Evolutionary conservation across 2,329 filamentous ascomycete genomes (phyloP), one percentile per base, ranked within the genome.

Genomic region (Fragosphaeria purpurea): DNA sequence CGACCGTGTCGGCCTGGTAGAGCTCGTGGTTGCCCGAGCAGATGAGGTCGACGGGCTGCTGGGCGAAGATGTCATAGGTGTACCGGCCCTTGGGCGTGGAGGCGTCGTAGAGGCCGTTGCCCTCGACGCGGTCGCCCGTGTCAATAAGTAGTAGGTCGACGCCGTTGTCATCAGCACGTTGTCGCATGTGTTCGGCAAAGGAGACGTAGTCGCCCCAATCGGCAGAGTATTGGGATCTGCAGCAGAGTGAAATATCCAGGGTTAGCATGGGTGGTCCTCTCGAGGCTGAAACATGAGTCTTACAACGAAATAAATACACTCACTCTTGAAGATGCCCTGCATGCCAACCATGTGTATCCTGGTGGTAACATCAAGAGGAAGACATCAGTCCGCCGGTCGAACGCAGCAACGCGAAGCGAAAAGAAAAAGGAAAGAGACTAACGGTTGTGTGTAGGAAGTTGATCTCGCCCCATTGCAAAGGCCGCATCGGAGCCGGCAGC

Each of bases 131-230:
- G 62, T 97, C 93, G 53, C 93, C 93, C 0, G 90, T 96, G 64
- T 98, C 93, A 56, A 98, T 73, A n/a, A 98, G 72, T n/a, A 98
- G 71, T 12, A 98, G 72, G 64, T 98, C 93, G 33, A 79, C 80
- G 43, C 88, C 89, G 48, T 83, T 75, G 1, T 81, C 77, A 61
- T 96, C 86, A 50, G 89, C 88, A 62, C 80, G 83, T 57, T 81
- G 76, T 50, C 80, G 85, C 74, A 98, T 80, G 63, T 91, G 88
- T 38, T 84, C 74, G 37, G 89, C 81, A 63, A 98, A 96, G 6
- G 91, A 96, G 60, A 97, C 78, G 67, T 97, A 98, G 69, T 98
- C 93, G 52, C 93, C 93, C 89, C 93, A 97, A 67, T 98, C 93
- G 44, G 88, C 91, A 6, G 88, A 90, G 67, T 94, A 98, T 53